Percentiles rank a stretch among this genome's conserved stretches.
Evolutionary conservation across 441 rosid genomes (phyloP).

Genomic region (Breynia disticha): DNA sequence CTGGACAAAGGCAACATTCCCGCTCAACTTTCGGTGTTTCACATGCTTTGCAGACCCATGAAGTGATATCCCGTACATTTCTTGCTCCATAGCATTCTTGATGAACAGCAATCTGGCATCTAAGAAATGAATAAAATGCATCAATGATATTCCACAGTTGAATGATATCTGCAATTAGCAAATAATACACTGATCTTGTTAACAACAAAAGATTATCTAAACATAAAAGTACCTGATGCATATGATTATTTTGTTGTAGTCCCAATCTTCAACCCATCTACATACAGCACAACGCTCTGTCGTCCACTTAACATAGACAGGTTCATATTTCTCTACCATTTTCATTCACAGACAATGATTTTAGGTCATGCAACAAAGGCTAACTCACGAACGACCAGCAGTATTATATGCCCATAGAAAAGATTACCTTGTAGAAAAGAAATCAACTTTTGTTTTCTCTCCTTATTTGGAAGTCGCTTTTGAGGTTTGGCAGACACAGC

Average conservation of each 20-base stretch:
- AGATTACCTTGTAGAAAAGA: conserved; percentile 61
- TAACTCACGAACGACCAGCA: background rate
- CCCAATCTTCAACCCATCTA: conserved; percentile 99
- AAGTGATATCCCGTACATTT: conserved; percentile 82
- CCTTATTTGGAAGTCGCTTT: conserved; percentile 66
- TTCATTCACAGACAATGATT: conserved; percentile 6
- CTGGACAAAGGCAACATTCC: conserved; percentile 99
- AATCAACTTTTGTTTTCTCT: conserved; percentile 76
- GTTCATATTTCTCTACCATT: conserved; percentile 66
- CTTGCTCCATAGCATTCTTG: conserved; percentile 99
- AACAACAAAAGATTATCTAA: background rate
- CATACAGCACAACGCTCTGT: conserved; percentile 98
- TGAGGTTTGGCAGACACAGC: conserved; percentile 54
- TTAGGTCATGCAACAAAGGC: conserved; percentile 3
- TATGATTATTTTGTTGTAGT: conserved; percentile 93
- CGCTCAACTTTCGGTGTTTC: conserved; percentile 83
- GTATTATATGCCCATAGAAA: conserved; percentile 4
- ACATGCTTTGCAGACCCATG: conserved; percentile 99
- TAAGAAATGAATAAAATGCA: conserved; percentile 20
- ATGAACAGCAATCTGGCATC: conserved; percentile 99
- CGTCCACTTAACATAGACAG: conserved; percentile 85
- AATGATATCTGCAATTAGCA: conserved; percentile 5
- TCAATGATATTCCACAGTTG: background rate
- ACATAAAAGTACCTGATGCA: conserved; percentile 65
- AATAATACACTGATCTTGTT: background rate